Conservation (phyloP, 2,329 filamentous ascomycete genomes). For the Epichloe brachyelytri region DNA sequence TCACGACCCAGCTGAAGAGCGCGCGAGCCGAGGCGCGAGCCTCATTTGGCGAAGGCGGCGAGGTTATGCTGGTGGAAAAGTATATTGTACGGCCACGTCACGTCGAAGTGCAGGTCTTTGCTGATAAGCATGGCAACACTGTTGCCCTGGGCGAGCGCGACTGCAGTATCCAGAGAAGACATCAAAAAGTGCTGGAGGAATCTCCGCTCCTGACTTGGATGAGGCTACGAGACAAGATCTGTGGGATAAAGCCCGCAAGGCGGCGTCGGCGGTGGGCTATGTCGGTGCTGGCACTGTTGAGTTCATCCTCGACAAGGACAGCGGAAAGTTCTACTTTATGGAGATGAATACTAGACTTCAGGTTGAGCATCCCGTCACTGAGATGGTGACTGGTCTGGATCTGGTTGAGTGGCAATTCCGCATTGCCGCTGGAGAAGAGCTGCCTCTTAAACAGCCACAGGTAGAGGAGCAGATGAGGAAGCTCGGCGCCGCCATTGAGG, state of each 20-base stretch:
- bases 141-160: slow-evolving; percentile 81
- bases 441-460: slow-evolving; percentile 42
- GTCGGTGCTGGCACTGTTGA: slow-evolving; percentile 84
- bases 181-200: slow-evolving; percentile 88
- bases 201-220: slow-evolving; percentile 59
- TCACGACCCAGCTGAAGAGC: slow-evolving; percentile 54
- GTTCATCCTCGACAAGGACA: slow-evolving; percentile 77
- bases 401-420: slow-evolving; percentile 96
- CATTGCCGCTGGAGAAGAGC: slow-evolving; percentile 45
- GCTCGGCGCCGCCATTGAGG: slow-evolving; percentile 83
- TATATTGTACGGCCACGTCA: slow-evolving; percentile 71
- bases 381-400: slow-evolving; percentile 54
- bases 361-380: slow-evolving; percentile 88
- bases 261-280: slow-evolving; percentile 66
- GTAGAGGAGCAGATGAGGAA: slow-evolving; percentile 64
- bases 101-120: slow-evolving; percentile 85
- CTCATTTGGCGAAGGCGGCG: slow-evolving; percentile 67
- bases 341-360: slow-evolving; percentile 82
- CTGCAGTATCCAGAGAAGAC: slow-evolving; percentile 73
- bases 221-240: slow-evolving; percentile 45
- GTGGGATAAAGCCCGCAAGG: slow-evolving; percentile 53
- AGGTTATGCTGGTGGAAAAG: slow-evolving; percentile 73
- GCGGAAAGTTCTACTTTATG: slow-evolving; percentile 70
- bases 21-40: slow-evolving; percentile 65
- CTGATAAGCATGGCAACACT: slow-evolving; percentile 64